Evolutionary conservation across 2,329 filamentous ascomycete genomes (phyloP).

Genomic region (Domatiomyces catenatus): DNA sequence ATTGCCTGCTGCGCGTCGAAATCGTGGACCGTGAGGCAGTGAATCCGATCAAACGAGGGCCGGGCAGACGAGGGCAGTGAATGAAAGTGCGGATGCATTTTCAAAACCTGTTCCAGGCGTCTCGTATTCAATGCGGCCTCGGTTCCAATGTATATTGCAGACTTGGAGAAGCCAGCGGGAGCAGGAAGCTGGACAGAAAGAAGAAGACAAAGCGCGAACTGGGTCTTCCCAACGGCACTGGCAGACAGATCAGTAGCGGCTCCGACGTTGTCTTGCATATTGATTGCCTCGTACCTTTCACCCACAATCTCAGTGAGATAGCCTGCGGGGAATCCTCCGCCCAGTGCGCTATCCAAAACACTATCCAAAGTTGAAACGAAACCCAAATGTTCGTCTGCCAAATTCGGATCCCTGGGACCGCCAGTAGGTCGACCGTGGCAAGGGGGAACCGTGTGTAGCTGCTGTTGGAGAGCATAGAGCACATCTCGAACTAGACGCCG

Average conservation of each 20-base stretch:
- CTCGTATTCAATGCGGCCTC: conserved; percentile 71
- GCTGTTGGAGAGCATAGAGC: conserved; percentile 48
- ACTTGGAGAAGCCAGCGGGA: conserved; percentile 53
- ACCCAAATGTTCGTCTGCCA: not conserved
- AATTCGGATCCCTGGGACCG: not conserved
- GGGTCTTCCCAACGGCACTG: conserved; percentile 83
- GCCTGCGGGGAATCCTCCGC: conserved; percentile 65
- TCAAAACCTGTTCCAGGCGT: conserved; percentile 65
- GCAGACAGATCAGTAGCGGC: not conserved
- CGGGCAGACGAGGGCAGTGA: conserved; percentile 25
- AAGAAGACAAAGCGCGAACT: conserved; percentile 72
- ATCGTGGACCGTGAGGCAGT: conserved; percentile 71
- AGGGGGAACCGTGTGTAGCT: conserved; percentile 28
- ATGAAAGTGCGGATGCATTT: conserved; percentile 46
- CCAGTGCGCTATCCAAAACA: conserved; percentile 52
- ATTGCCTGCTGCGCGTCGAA: conserved; percentile 94
- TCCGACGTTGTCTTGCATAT: not conserved
- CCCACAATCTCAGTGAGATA: conserved; percentile 81
- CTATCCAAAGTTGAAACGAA: conserved; percentile 50
- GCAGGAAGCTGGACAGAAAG: conserved; percentile 68
- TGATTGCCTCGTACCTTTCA: conserved; percentile 48
- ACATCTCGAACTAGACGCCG: conserved; percentile 56
- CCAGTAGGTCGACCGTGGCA: not conserved
- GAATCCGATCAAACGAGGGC: conserved; percentile 59
- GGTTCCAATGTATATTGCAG: conserved; percentile 87